A percentile compares a stretch with the other conserved stretches of the same genome.
phyloP scores from a whole-genome alignment of 441 rosid genomes.

The Macaranga tanarius region DNA sequence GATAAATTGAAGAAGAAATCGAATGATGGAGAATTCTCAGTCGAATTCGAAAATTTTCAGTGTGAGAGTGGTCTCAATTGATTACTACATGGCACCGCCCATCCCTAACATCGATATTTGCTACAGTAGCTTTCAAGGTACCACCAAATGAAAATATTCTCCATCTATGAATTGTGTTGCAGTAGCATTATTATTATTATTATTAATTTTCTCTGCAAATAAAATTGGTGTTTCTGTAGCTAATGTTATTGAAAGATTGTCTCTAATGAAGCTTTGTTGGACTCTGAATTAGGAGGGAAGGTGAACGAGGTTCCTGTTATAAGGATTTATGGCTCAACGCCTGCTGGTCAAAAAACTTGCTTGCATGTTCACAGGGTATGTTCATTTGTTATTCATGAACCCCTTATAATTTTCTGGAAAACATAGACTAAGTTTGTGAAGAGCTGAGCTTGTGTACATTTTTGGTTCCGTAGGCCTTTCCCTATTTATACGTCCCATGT shows the following conservation, averaged over 20 bases:
- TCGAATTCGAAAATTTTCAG: conserved; percentile 58
- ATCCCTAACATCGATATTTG: conserved; percentile 66
- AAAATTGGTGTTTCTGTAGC: background rate
- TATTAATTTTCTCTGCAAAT: too few species aligned
- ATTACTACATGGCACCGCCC: conserved; percentile 84
- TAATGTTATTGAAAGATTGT: too few species aligned
- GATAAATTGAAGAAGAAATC: background rate
- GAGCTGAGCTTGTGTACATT: conserved; percentile 17
- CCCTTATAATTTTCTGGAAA: background rate
- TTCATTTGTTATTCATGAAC: background rate
- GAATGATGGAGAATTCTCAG: conserved; percentile 49
- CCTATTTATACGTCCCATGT: conserved; percentile 81
- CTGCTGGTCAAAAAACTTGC: conserved; percentile 92
- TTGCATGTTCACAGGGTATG: conserved; percentile 80
- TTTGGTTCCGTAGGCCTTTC: conserved; percentile 66
- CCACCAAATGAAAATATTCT: too few species aligned
- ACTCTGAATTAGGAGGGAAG: conserved; percentile 64
- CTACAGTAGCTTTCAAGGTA: conserved; percentile 90
- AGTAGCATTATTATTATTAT: too few species aligned
- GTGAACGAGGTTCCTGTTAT: conserved; percentile 86
- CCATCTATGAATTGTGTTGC: too few species aligned
- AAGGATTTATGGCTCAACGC: conserved; percentile 88
- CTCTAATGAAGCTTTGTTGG: background rate
- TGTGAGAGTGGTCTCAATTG: conserved; percentile 76
- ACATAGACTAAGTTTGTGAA: background rate